Evolutionary conservation across 192 early-diverging fungal species (phyloP), one percentile per base, ranked within the genome.

Genomic region (Backusella circina): DNA sequence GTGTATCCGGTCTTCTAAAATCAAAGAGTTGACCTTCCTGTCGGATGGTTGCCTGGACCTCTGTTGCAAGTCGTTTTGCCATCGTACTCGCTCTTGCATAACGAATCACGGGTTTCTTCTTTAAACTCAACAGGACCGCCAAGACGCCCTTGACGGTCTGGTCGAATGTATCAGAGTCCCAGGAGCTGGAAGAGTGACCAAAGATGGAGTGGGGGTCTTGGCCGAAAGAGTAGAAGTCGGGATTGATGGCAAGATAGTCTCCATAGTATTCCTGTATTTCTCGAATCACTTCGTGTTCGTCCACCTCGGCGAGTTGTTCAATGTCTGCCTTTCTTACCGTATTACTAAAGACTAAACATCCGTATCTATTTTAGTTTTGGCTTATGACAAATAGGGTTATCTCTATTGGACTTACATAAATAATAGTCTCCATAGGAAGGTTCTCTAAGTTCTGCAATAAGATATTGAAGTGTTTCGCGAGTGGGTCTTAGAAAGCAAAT

Each of bases 241-340:
- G 84, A 68, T 95, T 93, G 65, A 94, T 87, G 13, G 94, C 93
- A 35, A 93, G 88, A 77, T 90, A 98, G 80, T 99, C 98, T 0
- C 93, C 95, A 81, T 90, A 99, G 75, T 91, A 97, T 87, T 99
- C 98, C 84, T 98, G 97, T 10, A 99, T 88, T 82, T 99, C 97
- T 4, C 95, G 88, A 10, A 99, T 96, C 9, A 92, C 90, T 83
- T 98, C 96, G 75, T 92, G 91, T 79, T 95, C 95, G 81, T 99
- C 98, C 67, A 93, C 93, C 83, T 99, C 98, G 6, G 98, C 98
- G 57, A 99, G 83, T 37, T 91, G 87, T 80, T 98, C 97, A 65
- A 99, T 93, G 74, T 89, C 87, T 10, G 93, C 92, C 80, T 98
- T 98, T 70, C 92, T 91, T 38, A 99, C 73, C n/a, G 93, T 91